Conservation (phyloP, 2,329 filamentous ascomycete species). For the Diaporthe capsici region DNA sequence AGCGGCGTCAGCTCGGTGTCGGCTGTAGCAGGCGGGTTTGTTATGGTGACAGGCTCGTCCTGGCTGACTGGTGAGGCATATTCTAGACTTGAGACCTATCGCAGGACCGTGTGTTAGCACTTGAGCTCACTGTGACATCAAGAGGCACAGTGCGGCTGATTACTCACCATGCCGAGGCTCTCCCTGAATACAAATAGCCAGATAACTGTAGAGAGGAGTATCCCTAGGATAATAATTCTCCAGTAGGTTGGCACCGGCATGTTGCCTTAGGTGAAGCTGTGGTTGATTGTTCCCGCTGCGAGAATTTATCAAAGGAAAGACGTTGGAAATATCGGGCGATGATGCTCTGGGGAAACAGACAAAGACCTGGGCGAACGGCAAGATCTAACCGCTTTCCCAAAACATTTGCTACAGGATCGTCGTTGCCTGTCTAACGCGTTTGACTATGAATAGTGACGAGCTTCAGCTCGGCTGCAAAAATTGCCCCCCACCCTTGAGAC, state of each 20-base stretch:
- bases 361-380: neutral
- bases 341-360: neutral
- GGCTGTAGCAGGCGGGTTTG: neutral
- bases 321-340: neutral
- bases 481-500: neutral
- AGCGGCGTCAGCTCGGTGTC: constrained; percentile 36
- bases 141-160: neutral
- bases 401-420: too few species aligned
- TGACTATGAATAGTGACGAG: too few species aligned
- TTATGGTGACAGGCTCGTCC: neutral
- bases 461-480: neutral
- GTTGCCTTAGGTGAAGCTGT: neutral
- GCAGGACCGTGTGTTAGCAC: neutral
- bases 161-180: neutral
- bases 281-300: neutral
- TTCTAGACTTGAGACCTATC: neutral
- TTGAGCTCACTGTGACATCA: neutral
- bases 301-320: neutral
- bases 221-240: neutral
- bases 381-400: neutral
- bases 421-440: too few species aligned
- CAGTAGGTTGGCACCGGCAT: neutral
- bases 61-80: neutral
- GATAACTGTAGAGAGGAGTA: neutral
- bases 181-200: neutral